phyloP scores from a whole-genome alignment of 495 filamentous ascomycete genomes.

The Aspergillus nidulans region DNA sequence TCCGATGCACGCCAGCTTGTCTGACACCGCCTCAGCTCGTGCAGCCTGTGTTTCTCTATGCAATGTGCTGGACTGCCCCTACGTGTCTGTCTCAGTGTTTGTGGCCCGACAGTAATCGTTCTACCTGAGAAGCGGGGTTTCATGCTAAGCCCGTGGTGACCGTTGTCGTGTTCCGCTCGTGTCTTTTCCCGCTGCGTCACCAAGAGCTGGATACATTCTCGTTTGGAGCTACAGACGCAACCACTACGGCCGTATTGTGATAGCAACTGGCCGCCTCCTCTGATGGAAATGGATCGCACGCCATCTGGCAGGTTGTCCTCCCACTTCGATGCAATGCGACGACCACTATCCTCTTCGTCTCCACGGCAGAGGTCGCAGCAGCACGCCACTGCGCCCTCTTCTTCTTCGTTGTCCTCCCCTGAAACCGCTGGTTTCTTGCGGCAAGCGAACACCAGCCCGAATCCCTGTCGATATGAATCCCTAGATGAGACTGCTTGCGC shows the following conservation, averaged over 20 bases:
- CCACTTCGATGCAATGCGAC: constrained; percentile 27
- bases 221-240: constrained; percentile 5
- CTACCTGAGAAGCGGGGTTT: constrained; percentile 4
- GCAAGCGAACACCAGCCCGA: constrained; percentile 4
- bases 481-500: constrained; percentile 28
- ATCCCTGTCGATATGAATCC: constrained; percentile 23
- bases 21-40: constrained; percentile 3
- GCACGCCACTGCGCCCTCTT: constrained; percentile 15
- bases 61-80: constrained; percentile 11
- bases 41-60: constrained; percentile 9
- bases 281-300: constrained; percentile 28
- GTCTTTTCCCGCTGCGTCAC: constrained; percentile 12
- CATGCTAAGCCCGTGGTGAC: not conserved
- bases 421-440: constrained; percentile 20
- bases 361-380: constrained; percentile 28
- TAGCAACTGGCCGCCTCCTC: constrained; percentile 5
- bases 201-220: not conserved
- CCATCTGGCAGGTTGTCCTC: constrained; percentile 23
- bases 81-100: constrained; percentile 18
- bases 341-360: constrained; percentile 26
- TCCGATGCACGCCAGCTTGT: constrained; percentile 9
- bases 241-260: not conserved
- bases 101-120: not conserved
- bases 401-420: constrained; percentile 19
- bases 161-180: constrained; percentile 11